Evolutionary conservation across 164 flowering plant genomes (phyloP).

Genomic region (Dillenia suffruticosa): DNA sequence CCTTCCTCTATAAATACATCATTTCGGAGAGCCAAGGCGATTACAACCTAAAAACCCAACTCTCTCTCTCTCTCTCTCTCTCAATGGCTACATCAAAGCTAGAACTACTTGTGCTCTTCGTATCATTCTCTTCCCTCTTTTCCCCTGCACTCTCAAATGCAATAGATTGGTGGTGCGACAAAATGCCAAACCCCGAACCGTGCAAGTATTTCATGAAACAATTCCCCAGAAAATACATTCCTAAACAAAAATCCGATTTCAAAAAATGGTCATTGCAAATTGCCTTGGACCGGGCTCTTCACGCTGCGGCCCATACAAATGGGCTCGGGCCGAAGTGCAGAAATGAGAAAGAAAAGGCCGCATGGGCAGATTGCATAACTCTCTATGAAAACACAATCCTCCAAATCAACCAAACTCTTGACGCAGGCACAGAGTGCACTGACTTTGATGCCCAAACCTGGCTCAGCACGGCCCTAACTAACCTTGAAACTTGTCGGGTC

Average conservation of each 20-base stretch:
- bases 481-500: conserved; percentile 44
- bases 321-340: conserved; percentile 24
- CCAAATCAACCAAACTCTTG: conserved; percentile 46
- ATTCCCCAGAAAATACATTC: neutral
- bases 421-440: conserved; percentile 23
- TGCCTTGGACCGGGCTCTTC: conserved; percentile 35
- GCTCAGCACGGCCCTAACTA: conserved; percentile 58
- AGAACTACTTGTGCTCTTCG: too few relatives aligned
- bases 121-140: too few relatives aligned
- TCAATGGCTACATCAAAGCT: too few relatives aligned
- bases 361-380: conserved; percentile 48
- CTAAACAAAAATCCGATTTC: conserved; percentile 30
- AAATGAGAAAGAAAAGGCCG: conserved; percentile 27
- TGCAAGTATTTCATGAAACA: conserved; percentile 37
- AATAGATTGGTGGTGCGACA: conserved; percentile 41
- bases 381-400: conserved; percentile 36
- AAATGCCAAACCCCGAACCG: conserved; percentile 44
- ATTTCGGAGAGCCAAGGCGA: too few relatives aligned
- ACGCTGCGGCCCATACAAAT: conserved; percentile 23
- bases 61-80: too few relatives aligned
- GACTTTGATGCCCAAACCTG: conserved; percentile 46
- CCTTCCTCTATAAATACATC: too few relatives aligned
- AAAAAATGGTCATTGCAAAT: conserved; percentile 21
- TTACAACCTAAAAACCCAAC: too few relatives aligned
- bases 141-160: neutral